Evolutionary conservation across 768 basidiomycete species (phyloP), one percentile per base, ranked within the genome.

Genomic region (Dictyophora rubrovolvata): DNA sequence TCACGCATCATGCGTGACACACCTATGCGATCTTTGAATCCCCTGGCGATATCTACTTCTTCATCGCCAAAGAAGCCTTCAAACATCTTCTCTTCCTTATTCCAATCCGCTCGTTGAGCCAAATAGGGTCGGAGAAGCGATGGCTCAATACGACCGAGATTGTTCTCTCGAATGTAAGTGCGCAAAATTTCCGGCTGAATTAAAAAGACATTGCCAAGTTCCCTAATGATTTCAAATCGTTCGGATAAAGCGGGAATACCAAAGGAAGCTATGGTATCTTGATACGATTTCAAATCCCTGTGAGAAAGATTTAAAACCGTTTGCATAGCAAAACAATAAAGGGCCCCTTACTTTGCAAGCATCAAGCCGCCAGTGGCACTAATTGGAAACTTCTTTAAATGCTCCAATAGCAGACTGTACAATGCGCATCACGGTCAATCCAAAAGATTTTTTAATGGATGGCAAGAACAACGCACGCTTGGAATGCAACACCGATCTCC

Each of bases 211-310:
- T 98, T 95, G 64, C 95, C 96, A 5, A 99, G 83, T 70, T 98
- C 94, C 46, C 94, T 87, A 62, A 98, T 86, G 75, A 98, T 97
- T 69, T 98, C 96, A 74, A 95, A 99, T 21, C 95, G 92, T 69
- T 98, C 94, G 63, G 86, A 82, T 8, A 99, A 77, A 7, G 88
- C 78, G 11, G 90, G 83, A 48, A 96, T 84, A 33, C 79, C 78
- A 73, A 95, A 97, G n/a, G 80, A 83, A 62, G 78, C 75, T 63
- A 96, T 82, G 1, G 82, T 81, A 65, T 98, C 96, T 75, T 98
- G 96, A 67, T 99, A 99, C 20, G 88, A 84, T 64, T 94, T 96
- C 65, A 99, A 82, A 68, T 99, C 96, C 73, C 94, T 97, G 68
- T 47, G 54, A 51, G 55, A 35, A 4, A 52, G 16, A 22, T 21